Conservation (phyloP, 805 yeast species). For the Pichia thaimueangensis region DNA sequence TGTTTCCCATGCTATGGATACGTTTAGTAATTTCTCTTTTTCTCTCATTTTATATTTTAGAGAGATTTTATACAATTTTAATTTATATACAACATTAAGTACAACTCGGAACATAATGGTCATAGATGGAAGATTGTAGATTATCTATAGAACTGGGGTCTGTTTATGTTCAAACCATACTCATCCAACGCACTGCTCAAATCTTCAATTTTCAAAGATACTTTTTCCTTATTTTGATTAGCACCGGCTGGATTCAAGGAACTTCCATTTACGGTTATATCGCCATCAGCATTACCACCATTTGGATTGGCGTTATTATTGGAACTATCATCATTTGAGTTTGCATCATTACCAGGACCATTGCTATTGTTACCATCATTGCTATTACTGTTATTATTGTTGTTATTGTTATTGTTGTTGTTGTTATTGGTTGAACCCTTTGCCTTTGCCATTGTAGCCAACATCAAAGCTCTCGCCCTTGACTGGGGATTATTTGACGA, state of each 20-base stretch:
- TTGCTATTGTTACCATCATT: not conserved
- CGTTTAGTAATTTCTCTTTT: no score
- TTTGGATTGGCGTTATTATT: constrained; percentile 11
- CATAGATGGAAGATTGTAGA: not conserved
- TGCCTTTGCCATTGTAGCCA: constrained; percentile 43
- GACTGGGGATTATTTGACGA: constrained; percentile 81
- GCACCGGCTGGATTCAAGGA: constrained; percentile 8
- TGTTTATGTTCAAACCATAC: constrained; percentile 69
- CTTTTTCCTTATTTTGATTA: constrained; percentile 39
- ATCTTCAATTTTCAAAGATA: constrained; percentile 89
- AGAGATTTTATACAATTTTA: no score
- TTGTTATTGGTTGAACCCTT: constrained; percentile 14
- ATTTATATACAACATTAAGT: not conserved
- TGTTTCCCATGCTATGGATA: constrained; percentile 52
- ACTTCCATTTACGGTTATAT: constrained; percentile 29
- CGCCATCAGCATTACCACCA: constrained; percentile 9
- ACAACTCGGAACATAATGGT: not conserved
- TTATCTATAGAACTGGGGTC: constrained; percentile 91
- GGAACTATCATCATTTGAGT: constrained; percentile 29
- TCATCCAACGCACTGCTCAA: constrained; percentile 88
- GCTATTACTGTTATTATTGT: not conserved
- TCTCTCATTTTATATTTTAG: no score
- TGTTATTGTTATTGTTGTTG: constrained; percentile 11
- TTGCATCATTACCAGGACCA: constrained; percentile 9
- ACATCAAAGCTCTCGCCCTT: constrained; percentile 66